Percentiles rank a stretch among this genome's conserved stretches.
Evolutionary conservation across 2,329 filamentous ascomycete species (phyloP).

Genomic region (Endoconidiophora polonica): DNA sequence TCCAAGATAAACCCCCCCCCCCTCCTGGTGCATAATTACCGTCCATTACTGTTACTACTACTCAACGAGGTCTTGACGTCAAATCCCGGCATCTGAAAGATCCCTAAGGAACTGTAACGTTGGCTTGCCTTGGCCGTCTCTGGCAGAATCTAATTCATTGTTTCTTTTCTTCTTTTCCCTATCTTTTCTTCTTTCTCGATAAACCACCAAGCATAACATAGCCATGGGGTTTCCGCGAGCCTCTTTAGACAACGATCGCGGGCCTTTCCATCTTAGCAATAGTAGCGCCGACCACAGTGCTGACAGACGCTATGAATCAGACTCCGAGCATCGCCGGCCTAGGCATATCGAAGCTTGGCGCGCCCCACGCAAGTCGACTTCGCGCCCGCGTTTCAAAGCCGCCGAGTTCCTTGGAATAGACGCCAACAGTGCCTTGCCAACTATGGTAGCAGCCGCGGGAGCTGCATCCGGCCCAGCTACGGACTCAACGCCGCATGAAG

Average conservation of each 20-base stretch:
- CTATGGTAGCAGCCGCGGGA: not conserved
- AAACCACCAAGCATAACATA: not conserved
- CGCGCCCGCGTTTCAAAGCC: not conserved
- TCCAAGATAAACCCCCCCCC: no score
- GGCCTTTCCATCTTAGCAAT: not conserved
- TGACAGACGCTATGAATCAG: conserved; percentile 4
- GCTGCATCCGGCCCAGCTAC: not conserved
- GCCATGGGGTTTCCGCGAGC: conserved; percentile 3
- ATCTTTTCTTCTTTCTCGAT: not conserved
- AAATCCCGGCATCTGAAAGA: no score
- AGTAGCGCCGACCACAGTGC: not conserved
- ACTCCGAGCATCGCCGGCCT: conserved; percentile 7
- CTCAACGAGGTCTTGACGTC: no score
- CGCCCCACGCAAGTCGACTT: not conserved
- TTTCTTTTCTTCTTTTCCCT: not conserved
- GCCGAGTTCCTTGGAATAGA: not conserved
- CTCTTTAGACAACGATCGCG: conserved; percentile 3
- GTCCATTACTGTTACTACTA: no score
- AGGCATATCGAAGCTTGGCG: conserved; percentile 8
- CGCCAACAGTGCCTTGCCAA: not conserved
- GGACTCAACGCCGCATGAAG: not conserved
- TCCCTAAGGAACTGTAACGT: no score
- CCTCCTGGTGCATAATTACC: no score
- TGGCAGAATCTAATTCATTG: not conserved
- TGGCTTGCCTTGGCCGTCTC: not conserved